Evolutionary conservation across 2,329 filamentous ascomycete genomes (phyloP).

Genomic region (Arthrinium puccinioides): DNA sequence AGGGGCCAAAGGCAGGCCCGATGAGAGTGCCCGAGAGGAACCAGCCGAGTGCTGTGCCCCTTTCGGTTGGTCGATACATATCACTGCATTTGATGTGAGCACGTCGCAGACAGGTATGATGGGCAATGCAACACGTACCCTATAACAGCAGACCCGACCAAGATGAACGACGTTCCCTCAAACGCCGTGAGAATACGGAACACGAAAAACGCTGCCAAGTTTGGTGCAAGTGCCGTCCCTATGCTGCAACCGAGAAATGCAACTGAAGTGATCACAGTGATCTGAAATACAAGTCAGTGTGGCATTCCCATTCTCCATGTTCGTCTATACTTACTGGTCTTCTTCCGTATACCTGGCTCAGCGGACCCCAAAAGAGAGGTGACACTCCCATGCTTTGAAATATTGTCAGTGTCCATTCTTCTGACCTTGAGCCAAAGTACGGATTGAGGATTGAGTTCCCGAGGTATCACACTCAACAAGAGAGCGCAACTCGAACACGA

Average conservation of each 20-base stretch:
- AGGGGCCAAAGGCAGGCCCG: constrained; percentile 63
- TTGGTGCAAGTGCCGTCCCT: constrained; percentile 64
- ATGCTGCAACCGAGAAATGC: constrained; percentile 65
- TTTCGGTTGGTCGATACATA: constrained; percentile 57
- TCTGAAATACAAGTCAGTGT: constrained; percentile 26
- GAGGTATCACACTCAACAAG: too few species aligned
- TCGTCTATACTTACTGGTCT: constrained; percentile 36
- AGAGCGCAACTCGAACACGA: too few species aligned
- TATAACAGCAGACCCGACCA: constrained; percentile 64
- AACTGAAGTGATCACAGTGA: constrained; percentile 50
- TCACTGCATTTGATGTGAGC: constrained; percentile 30
- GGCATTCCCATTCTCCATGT: background rate
- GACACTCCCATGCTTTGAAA: constrained; percentile 68
- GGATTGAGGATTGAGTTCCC: too few species aligned
- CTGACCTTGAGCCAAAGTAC: too few species aligned
- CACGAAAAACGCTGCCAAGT: constrained; percentile 63
- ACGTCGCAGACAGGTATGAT: constrained; percentile 1
- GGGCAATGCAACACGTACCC: constrained; percentile 38
- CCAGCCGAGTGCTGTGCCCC: constrained; percentile 68
- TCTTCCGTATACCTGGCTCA: constrained; percentile 59
- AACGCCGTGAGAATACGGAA: constrained; percentile 70
- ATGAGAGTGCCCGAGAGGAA: constrained; percentile 65
- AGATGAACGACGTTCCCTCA: constrained; percentile 66
- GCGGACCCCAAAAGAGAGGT: constrained; percentile 64
- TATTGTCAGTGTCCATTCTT: too few species aligned